phyloP scores from a whole-genome alignment of 176 grass and related monocot genomes.

The Raddia guianensis region DNA sequence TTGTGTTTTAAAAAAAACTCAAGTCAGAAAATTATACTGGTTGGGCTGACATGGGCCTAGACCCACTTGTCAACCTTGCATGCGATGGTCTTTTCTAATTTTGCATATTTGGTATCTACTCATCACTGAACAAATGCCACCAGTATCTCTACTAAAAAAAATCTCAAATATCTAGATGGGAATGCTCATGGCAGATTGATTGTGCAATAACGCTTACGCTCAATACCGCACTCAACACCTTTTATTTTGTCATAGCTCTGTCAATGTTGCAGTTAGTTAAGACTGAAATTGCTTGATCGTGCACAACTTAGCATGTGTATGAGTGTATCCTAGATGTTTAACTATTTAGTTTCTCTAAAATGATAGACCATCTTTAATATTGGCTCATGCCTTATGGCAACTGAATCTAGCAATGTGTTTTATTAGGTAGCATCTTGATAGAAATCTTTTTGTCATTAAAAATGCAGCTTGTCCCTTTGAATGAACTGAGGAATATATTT shows the following conservation, averaged over 20 bases:
- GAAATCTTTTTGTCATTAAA: conserved; percentile 32
- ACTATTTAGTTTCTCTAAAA: not conserved
- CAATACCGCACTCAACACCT: not conserved
- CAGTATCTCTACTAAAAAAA: not conserved
- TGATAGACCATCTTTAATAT: not conserved
- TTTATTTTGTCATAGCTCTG: not conserved
- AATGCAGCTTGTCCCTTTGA: conserved; percentile 81
- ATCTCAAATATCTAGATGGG: not conserved
- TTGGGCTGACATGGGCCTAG: not conserved
- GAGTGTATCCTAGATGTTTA: not conserved
- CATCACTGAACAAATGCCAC: not conserved
- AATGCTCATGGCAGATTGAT: conserved; percentile 5
- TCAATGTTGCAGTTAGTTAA: not conserved
- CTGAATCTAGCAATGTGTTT: conserved; percentile 22
- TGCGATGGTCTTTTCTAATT: not conserved
- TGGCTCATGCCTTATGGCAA: not conserved
- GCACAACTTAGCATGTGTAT: not conserved
- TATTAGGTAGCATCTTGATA: conserved; percentile 40
- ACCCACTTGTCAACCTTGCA: not conserved
- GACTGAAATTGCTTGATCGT: conserved; percentile 5
- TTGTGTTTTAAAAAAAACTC: not conserved
- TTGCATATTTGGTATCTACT: not conserved
- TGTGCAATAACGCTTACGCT: conserved; percentile 7
- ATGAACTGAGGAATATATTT: conserved; percentile 91
- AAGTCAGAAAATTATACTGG: not conserved